Conservation (phyloP, 2,329 filamentous ascomycete genomes). For the Penicillium sp. region DNA sequence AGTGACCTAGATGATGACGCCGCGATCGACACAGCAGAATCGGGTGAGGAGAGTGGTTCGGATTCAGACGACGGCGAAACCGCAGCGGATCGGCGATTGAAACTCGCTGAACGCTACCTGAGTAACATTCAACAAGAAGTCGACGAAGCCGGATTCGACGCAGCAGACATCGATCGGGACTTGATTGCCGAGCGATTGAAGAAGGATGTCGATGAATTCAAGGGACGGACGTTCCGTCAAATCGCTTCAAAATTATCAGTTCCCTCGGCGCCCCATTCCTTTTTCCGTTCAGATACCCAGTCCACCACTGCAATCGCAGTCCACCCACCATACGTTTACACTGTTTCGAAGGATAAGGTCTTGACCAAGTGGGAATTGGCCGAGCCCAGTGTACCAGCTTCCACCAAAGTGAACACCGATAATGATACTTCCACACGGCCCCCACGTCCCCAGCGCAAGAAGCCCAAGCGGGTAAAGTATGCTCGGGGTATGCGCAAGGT, state of each 20-base stretch:
- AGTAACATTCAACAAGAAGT: slow-evolving; percentile 83
- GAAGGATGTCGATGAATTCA: slow-evolving; percentile 87
- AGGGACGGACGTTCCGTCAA: slow-evolving; percentile 81
- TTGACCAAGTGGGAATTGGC: slow-evolving; percentile 87
- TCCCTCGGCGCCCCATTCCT: slow-evolving; percentile 60
- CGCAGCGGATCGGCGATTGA: slow-evolving; percentile 77
- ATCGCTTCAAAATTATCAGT: slow-evolving; percentile 73
- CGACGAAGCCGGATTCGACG: slow-evolving; percentile 84
- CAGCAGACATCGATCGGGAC: slow-evolving; percentile 87
- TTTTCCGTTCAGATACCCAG: slow-evolving; percentile 75
- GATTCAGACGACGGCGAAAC: slow-evolving; percentile 78
- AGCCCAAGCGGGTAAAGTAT: slow-evolving; percentile 50
- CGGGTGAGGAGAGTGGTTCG: slow-evolving; percentile 54
- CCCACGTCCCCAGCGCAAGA: slow-evolving; percentile 45
- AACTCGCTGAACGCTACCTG: slow-evolving; percentile 87
- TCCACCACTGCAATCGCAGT: slow-evolving; percentile 75
- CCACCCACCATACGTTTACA: slow-evolving; percentile 78
- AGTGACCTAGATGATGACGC: slow-evolving; percentile 65
- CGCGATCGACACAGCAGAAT: slow-evolving; percentile 47
- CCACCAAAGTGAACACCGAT: slow-evolving; percentile 57
- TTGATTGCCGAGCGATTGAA: slow-evolving; percentile 84
- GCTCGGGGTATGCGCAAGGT: slow-evolving; percentile 43
- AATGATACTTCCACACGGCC: slow-evolving; percentile 60
- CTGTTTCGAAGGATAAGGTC: slow-evolving; percentile 76
- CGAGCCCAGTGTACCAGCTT: slow-evolving; percentile 34